A percentile compares a stretch with the other conserved stretches of the same genome.
Evolutionary conservation across 2,329 filamentous ascomycete genomes (phyloP).

Genomic region (Myriosclerotinia curreyana): DNA sequence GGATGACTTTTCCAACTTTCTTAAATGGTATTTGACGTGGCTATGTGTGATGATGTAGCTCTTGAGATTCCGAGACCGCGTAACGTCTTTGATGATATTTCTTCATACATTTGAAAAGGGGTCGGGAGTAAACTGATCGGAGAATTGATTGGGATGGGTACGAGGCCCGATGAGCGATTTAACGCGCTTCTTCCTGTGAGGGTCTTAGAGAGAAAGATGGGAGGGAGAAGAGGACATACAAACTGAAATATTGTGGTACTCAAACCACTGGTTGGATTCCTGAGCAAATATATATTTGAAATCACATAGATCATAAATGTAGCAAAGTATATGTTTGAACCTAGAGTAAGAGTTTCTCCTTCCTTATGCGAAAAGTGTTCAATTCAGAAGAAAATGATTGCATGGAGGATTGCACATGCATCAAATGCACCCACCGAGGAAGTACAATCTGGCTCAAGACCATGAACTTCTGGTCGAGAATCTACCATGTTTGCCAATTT

Average conservation of each 20-base stretch:
- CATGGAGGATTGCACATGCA: background rate
- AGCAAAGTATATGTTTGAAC: background rate
- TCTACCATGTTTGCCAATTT: too few relatives aligned
- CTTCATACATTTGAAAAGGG: background rate
- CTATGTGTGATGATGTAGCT: conserved; percentile 17
- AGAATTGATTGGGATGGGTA: background rate
- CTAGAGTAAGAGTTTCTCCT: fast-evolving
- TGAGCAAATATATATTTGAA: background rate
- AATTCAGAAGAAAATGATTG: background rate
- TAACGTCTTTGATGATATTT: background rate
- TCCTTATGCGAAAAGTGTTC: too few relatives aligned
- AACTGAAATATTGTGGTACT: too few relatives aligned
- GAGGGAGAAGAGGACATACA: too few relatives aligned
- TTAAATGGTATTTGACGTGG: background rate
- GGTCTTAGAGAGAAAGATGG: too few relatives aligned
- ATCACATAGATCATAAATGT: background rate
- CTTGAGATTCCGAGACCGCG: background rate
- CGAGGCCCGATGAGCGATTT: too few relatives aligned
- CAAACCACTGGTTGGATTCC: too few relatives aligned
- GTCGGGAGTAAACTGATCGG: background rate
- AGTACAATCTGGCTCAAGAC: background rate
- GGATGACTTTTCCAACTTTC: conserved; percentile 16
- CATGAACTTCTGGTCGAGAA: too few relatives aligned
- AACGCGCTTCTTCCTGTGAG: too few relatives aligned
- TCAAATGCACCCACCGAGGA: background rate